A percentile compares a stretch with the other conserved stretches of the same genome.
Evolutionary conservation across 805 yeast genomes (phyloP).

Genomic region (Starmera dryadoides): DNA sequence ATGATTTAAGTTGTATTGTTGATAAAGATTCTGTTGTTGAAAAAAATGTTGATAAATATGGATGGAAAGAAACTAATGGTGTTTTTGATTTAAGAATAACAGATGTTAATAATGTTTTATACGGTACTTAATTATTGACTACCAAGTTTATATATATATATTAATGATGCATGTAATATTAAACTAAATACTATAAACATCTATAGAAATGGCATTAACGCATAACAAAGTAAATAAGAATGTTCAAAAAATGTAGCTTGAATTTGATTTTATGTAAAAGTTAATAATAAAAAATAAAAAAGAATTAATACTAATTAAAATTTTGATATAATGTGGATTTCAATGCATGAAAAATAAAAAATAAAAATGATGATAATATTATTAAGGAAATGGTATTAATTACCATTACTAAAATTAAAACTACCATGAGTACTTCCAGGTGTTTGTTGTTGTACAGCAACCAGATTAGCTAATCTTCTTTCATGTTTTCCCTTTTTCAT

Average conservation of each 20-base stretch:
- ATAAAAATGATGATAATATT: no score
- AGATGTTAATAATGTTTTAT: slow-evolving; percentile 59
- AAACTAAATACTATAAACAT: no score
- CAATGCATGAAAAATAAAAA: no score
- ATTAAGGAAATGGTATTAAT: not conserved
- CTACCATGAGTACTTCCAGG: slow-evolving; percentile 12
- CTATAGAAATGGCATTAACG: not conserved
- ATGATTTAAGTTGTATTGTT: slow-evolving; percentile 55
- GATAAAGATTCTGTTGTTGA: slow-evolving; percentile 46
- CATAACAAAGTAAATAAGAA: not conserved
- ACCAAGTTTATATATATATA: no score
- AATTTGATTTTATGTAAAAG: no score
- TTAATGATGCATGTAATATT: no score
- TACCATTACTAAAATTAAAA: slow-evolving; percentile 1
- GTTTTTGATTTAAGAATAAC: slow-evolving; percentile 80
- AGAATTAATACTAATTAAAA: no score
- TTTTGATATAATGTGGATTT: no score
- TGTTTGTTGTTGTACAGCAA: slow-evolving; percentile 8
- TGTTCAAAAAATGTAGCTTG: not conserved
- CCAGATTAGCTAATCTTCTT: slow-evolving; percentile 52
- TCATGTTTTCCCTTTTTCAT: slow-evolving; percentile 93
- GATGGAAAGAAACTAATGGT: slow-evolving; percentile 65
- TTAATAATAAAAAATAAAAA: no score
- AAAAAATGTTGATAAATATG: slow-evolving; percentile 25
- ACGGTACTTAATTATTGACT: slow-evolving; percentile 23